Evolutionary conservation across 345 rosid genomes (phyloP), one percentile per base, ranked within the genome.

Genomic region (Linum lewisii): DNA sequence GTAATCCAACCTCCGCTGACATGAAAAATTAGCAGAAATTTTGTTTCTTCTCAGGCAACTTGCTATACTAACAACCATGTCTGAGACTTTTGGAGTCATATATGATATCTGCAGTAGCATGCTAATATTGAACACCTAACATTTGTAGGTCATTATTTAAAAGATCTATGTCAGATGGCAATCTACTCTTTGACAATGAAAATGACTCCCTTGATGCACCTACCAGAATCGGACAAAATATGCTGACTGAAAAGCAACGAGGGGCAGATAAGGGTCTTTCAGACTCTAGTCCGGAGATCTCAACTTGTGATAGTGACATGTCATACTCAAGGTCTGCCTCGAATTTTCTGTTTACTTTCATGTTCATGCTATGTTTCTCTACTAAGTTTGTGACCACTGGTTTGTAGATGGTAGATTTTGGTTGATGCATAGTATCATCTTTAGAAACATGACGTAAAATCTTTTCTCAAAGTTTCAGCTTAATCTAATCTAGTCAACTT

Each of bases 91-190:
- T 29, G 34, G 11, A 52, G n/a, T 10, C 21, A 51, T n/a, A 18
- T 18, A 51, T 51, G 19, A 18, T 13, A 21, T 21, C 7, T 51
- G 22, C 1, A 13, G 54, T 9, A 18, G 20, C 14, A 20, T 52
- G 56, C 47, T 42, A 11, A 42, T 42, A 16, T 42, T 42, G 47
- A 42, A 42, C 9, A 1, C 54, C 19, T 24, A 49, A 26, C 20
- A 44, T 56, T 58, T 68, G 60, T 47, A 93, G 99, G 79, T 64
- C 82, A 50, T 63, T 59, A 54, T 19, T 89, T 54, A 93, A 81
- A 77, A 82, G 95, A 75, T 93, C 97, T 42, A 61, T 83, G 51
- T 93, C 99, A 32, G 97, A 84, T 58, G 94, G 99, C 54, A 88
- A 81, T 71, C 79, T 93, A 58, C 61, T 69, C 7, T 60, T 67